Conservation (phyloP, 2,329 filamentous ascomycete species). For the Neofusicoccum sp. region DNA sequence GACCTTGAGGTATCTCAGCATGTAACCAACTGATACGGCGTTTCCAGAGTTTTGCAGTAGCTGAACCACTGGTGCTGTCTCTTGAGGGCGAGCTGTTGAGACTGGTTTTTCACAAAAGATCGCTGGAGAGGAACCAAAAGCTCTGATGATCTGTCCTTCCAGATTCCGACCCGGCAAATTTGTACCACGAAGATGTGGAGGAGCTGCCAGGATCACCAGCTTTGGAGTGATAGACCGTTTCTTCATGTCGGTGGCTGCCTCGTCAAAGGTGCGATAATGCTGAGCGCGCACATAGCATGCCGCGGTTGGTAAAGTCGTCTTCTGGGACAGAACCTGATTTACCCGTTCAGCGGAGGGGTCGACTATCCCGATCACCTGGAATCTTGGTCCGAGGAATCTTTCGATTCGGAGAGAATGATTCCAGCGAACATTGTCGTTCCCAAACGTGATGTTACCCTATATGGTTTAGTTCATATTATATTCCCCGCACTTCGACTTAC, state of each 20-base stretch:
- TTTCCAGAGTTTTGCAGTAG: background rate
- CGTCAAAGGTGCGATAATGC: background rate
- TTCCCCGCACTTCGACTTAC: too few species aligned
- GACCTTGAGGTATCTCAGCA: background rate
- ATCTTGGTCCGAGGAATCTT: background rate
- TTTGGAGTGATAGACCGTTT: background rate
- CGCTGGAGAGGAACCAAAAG: background rate
- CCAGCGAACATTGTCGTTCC: background rate
- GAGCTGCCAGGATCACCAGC: background rate
- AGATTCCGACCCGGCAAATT: background rate
- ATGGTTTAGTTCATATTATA: background rate
- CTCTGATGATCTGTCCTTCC: background rate
- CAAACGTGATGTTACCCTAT: background rate
- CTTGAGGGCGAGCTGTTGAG: background rate
- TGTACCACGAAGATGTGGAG: background rate
- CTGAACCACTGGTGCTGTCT: background rate
- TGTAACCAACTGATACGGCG: background rate
- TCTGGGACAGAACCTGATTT: background rate
- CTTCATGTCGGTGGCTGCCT: background rate
- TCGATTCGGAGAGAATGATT: background rate
- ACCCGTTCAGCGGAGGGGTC: background rate
- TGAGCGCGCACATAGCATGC: background rate
- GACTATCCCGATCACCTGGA: background rate
- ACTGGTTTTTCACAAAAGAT: background rate
- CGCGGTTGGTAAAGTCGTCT: background rate